Evolutionary conservation across 768 basidiomycete species (phyloP), one percentile per base, ranked within the genome.

Genomic region (Phylloporus arenicola): DNA sequence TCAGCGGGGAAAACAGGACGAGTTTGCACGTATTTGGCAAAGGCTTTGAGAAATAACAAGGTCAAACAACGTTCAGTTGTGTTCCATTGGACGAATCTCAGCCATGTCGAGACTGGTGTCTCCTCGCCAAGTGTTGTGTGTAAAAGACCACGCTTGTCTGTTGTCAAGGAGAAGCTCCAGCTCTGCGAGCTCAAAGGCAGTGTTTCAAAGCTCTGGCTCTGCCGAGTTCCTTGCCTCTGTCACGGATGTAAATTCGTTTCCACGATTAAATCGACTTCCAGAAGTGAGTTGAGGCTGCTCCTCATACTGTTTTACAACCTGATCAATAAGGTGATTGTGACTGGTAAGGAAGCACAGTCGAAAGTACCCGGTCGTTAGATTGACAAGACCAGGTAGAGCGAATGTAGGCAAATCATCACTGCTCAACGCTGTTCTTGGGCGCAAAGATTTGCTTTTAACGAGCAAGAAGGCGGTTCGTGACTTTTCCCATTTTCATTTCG

Each of bases 341-440:
- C 64, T 1, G 64, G 64, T 67, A 41, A 55, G 60, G 24, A 40
- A 4, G 10, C n/a, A 13, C 40, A 11, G 19, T 34, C 34, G 25
- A 22, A 4, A 10, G n/a, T 16, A 37, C 34, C n/a, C 8, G 27
- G 3, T 8, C 24, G 3, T 38, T 42, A 17, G 41, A 27, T 31
- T 11, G 30, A 22, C 20, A 2, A 35, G 16, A 39, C 17, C 51
- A 86, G 88, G 88, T 17, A 82, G 88, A 52, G 86, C 88, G 3
- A 90, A 90, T 59, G 81, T 75, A 20, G 88, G 88, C 24, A 90
- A 90, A 64, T 88, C 86, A 1, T 78, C 83, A 4, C 65, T 90
- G 27, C 73, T 89, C 9, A 90, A 89, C 55, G 78, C 82, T 12
- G 76, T 89, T 4, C 59, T 88, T 4, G 79, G 79, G 2, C 70